These are phyloP conservation scores for Lycium ferocissimum DNA, from an alignment of 257 asterid species.

Conservation along the genomic window DNA sequence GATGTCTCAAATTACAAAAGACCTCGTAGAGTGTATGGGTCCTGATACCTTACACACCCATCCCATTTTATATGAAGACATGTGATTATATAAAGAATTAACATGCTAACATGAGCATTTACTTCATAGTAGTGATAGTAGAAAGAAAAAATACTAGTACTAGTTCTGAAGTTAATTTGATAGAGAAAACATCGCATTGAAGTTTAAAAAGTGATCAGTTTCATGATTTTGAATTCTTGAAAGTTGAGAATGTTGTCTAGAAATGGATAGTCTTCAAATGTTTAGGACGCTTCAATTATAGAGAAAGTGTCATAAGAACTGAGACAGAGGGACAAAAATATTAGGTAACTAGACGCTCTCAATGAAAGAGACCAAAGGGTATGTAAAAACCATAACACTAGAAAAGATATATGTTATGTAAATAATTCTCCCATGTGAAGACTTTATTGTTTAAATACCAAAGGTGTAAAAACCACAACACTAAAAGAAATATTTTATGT, in stretches of 20 bases:
- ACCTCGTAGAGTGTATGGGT: constrained; percentile 1
- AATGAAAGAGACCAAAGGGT: not conserved
- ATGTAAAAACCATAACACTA: not conserved
- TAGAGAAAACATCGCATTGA: not conserved
- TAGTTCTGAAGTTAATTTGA: not conserved
- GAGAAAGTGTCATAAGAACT: not conserved
- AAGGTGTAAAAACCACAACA: too few species aligned
- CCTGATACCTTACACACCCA: not conserved
- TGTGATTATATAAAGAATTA: not conserved
- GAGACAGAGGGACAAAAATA: not conserved
- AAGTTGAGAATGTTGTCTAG: not conserved
- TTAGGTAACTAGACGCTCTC: not conserved
- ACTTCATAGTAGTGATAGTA: not conserved
- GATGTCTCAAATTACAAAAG: constrained; percentile 26
- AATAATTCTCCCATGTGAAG: not conserved
- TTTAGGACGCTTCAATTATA: not conserved
- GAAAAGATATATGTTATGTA: not conserved
- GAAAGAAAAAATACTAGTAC: not conserved
- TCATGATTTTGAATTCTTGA: not conserved
- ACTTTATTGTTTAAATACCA: not conserved
- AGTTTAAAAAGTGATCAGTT: not conserved
- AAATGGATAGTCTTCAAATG: not conserved
- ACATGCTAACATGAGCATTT: not conserved
- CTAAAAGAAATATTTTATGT: too few species aligned
- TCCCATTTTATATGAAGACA: not conserved